Base-by-base conservation (phyloP, 495 filamentous ascomycete genomes). In the Sporormia fimetaria region DNA sequence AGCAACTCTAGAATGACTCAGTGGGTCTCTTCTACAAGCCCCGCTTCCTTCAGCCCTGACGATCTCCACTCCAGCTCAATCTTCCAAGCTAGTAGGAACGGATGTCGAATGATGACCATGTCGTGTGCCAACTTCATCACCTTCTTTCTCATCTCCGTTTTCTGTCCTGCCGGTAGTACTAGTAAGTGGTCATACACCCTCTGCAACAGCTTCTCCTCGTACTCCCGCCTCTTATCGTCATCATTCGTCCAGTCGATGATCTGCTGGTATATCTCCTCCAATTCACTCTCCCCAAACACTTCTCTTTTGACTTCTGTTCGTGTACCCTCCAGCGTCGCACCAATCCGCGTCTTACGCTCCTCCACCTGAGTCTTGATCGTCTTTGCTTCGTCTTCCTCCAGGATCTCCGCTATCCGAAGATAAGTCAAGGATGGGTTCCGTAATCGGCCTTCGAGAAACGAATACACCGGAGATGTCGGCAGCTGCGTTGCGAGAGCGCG, bases 81-180 rank as follows among this genome's bases (percentile, higher is more conserved):
- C 40, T 79, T 77, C 90, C 90, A 98, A 2, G 90, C 90, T 16
- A 92, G 66, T 41, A 80, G 74, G 61, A 81, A 95, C 1, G 86
- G 86, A 56, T 94, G 85, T 47, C 88, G 87, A 56, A 98, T 83
- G 47, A 95, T 87, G 33, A 98, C 88, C 77, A 96, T 86, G 40
- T 85, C 90, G 31, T 76, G 73, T 0, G 87, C 87, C 29, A 86
- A 60, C 37, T 79, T 80, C 53, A 71, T 60, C 1, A 94, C 79
- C 27, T 80, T 73, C 11, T 72, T 64, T 21, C 80, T 68, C 54
- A 93, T 86, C 3, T 62, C 59, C 3, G 57, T 42, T 57, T 94
- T 96, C 34, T 78, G 55, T 17, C 77, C 69, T 4, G 61, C 44
- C 3, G 78, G 75, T 12, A 80, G 58, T 30, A 82, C 77, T 1